Base-by-base conservation (phyloP, 768 basidiomycete genomes). In the Lanmaoa pseudosensibilis region DNA sequence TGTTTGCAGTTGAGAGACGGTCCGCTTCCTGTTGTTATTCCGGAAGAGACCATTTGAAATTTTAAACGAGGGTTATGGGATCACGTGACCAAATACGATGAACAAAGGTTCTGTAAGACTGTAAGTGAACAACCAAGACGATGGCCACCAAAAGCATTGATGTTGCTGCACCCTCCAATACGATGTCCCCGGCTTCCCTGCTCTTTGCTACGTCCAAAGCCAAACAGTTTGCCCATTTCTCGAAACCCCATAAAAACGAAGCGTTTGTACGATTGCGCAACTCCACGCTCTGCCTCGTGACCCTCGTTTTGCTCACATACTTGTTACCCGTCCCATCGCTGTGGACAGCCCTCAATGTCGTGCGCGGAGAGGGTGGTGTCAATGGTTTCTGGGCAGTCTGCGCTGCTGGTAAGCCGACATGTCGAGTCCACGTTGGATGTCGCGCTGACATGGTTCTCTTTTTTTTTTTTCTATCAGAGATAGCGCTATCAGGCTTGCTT, bases 181-280 rank as follows among this genome's bases (percentile, higher is more conserved):
- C 48, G 27, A 57, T 56, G 60, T 69, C 68, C 15, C 67, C 68
- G 1, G 55, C 67, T 2, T 65, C 65, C 4, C 37, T 60, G 0
- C 64, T 70, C n/a, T 70, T 69, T 30, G 44, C 66, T 6, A 50
- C 69, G 0, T 55, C 69, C 18, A 60, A 54, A 48, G 60, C 59
- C 33, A 66, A 66, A 34, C 44, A 61, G 1, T 10, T 69, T 33
- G n/a, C 56, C 0, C 46, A 70, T 40, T 61, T 66, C 36, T 64
- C 67, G 30, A 78, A 74, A 57, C 77, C 75, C 2, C 40, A 70
- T 21, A 74, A 69, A 48, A 69, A 65, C 43, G 76, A 78, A 52
- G 76, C 77, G 2, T 51, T 69, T 8, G 52, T 75, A n/a, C 69
- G 77, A 47, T 61, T 78, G 46, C 76, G 77, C 40, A 76, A 69